Percentiles rank a stretch among this genome's conserved stretches.
phyloP scores from a whole-genome alignment of 2,329 filamentous ascomycete species.

The Tolypocladium ovalisporum region DNA sequence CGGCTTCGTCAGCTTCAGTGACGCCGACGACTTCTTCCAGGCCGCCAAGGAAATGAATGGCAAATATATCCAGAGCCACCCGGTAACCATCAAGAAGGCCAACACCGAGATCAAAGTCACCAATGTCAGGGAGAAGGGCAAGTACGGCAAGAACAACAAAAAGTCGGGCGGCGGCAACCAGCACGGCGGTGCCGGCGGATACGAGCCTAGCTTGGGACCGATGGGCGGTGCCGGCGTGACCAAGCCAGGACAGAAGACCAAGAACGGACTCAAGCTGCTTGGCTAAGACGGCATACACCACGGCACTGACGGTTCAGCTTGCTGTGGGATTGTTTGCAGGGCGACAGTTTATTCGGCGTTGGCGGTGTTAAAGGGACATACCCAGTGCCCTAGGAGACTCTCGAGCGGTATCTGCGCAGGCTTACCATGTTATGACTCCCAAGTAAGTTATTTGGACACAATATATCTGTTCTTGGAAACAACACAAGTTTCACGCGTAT shows the following conservation, averaged over 20 bases:
- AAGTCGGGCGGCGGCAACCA: conserved; percentile 16
- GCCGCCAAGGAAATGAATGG: conserved; percentile 97
- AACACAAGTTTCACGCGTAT: background rate
- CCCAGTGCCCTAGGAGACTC: background rate
- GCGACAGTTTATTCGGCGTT: background rate
- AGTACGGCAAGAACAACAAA: conserved; percentile 20
- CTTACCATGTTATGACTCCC: background rate
- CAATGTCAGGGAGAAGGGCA: conserved; percentile 50
- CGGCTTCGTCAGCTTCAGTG: conserved; percentile 91
- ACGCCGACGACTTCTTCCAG: conserved; percentile 92
- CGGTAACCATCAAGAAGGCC: conserved; percentile 75
- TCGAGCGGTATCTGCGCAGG: background rate
- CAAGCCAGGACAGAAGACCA: conserved; percentile 57
- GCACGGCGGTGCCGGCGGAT: conserved; percentile 18
- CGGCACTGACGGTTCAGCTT: background rate
- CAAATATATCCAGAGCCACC: conserved; percentile 98
- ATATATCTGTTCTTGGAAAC: background rate
- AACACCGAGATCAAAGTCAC: conserved; percentile 83
- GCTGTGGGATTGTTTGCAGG: background rate
- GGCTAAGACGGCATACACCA: conserved; percentile 26
- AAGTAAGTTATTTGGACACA: background rate
- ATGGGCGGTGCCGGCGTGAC: conserved; percentile 39
- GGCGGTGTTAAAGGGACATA: background rate
- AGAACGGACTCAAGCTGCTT: conserved; percentile 50
- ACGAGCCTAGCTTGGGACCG: conserved; percentile 41